Conservation (phyloP, 805 yeast genomes). For the Hyphopichia homilentoma region DNA sequence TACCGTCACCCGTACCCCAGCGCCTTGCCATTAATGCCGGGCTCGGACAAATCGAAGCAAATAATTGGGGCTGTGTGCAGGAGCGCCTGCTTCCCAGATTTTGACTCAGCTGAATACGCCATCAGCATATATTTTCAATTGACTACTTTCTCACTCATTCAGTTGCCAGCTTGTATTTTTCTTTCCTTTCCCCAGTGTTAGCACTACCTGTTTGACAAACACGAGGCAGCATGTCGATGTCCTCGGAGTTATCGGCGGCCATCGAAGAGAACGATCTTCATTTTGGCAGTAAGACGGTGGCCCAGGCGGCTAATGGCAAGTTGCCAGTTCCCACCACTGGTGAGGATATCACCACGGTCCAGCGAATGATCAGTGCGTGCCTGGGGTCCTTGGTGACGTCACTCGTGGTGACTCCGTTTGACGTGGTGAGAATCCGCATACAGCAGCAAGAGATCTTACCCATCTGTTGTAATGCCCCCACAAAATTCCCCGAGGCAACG, state of each 20-base stretch:
- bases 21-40: constrained; percentile 1
- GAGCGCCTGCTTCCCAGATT: too few relatives aligned
- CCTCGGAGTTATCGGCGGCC: constrained; percentile 38
- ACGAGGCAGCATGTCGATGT: constrained; percentile 37
- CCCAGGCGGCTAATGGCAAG: background rate
- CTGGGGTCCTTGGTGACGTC: constrained; percentile 73
- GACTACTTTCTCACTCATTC: too few relatives aligned
- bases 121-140: too few relatives aligned
- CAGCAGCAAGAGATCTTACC: constrained; percentile 71
- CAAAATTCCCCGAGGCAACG: constrained; percentile 11
- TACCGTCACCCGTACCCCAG: constrained; percentile 1
- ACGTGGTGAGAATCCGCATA: constrained; percentile 70
- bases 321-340: background rate
- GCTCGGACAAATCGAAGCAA: too few relatives aligned
- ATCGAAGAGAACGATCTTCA: constrained; percentile 29
- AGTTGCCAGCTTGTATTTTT: too few relatives aligned
- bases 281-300: constrained; percentile 3
- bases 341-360: constrained; percentile 44
- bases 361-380: constrained; percentile 76
- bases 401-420: constrained; percentile 73
- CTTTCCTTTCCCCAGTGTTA: too few relatives aligned
- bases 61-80: too few relatives aligned
- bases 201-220: too few relatives aligned
- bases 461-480: constrained; percentile 25
- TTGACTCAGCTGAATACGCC: too few relatives aligned